Base-by-base conservation (phyloP, 192 early-diverging fungal species). In the Backusella tarrabulga region DNA sequence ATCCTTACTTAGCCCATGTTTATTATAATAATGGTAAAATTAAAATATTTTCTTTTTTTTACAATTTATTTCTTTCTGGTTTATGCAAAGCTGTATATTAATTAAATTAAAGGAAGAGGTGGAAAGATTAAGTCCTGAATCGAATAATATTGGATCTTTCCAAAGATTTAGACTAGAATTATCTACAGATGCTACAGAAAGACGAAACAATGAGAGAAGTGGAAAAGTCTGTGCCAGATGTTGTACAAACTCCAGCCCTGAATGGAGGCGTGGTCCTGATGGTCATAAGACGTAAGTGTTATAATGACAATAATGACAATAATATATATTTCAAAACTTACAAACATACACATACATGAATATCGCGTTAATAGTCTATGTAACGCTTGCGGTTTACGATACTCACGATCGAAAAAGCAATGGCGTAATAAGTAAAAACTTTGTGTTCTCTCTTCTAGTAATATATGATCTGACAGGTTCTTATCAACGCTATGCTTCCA, bases 181-280 rank as follows among this genome's bases (percentile, higher is more conserved):
- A n/a, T 23, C 68, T 11, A 36, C 8, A 21, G 34, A 21, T 38
- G 36, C 36, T 70, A 40, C 36, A 70, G 21, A 36, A 41, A 68
- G 56, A 63, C 67, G 67, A 68, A 35, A 36, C 19, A 38, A 21
- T 8, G 38, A 38, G 19, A 38, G 68, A 41, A 23, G 35, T 4
- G 68, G 34, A 36, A 70, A 70, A 70, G 23, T 42, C n/a, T 78
- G 77, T 63, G 77, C 41, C 19, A 72, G 71, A 19, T 78, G 77
- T 67, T 46, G 71, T n/a, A 78, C 77, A 17, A 73, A 56, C 32
- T 26, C 32, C 38, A 78, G 77, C 19, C 77, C 77, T 44, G 77
- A 78, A 66, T 78, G 77, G 77, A 52, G 77, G 23, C 70, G 77
- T 46, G 77, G 77, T 34, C 77, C 77, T 19, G 71, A 56, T 67